Percentiles rank a stretch among this genome's conserved stretches.
phyloP scores from a whole-genome alignment of 2,329 filamentous ascomycete species.

The Arthrobotrys iridis region DNA sequence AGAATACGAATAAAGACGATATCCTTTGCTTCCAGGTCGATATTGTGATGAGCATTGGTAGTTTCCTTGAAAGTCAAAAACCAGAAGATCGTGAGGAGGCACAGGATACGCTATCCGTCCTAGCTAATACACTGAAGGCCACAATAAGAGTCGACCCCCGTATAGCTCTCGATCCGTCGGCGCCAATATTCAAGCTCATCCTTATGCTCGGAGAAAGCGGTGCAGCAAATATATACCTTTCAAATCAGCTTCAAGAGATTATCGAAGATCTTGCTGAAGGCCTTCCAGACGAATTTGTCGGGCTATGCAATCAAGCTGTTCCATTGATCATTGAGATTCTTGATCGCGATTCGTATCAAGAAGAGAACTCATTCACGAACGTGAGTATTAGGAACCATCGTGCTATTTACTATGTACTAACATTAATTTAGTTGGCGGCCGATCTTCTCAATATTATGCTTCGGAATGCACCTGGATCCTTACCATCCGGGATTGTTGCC shows the following conservation, averaged over 20 bases:
- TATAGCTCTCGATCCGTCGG: constrained; percentile 76
- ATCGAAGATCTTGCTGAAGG: constrained; percentile 85
- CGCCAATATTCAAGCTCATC: constrained; percentile 80
- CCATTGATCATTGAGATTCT: constrained; percentile 89
- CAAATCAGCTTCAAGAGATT: constrained; percentile 84
- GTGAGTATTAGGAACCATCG: constrained; percentile 62
- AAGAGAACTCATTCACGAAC: constrained; percentile 84
- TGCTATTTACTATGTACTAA: neutral
- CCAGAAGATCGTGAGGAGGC: constrained; percentile 78
- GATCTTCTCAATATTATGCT: constrained; percentile 84
- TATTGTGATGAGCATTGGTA: constrained; percentile 68
- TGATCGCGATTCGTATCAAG: constrained; percentile 84
- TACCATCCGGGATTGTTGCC: constrained; percentile 85
- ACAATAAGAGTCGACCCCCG: constrained; percentile 81
- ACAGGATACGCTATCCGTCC: constrained; percentile 88
- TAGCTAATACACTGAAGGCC: constrained; percentile 85
- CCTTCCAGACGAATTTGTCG: constrained; percentile 75
- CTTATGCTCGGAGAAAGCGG: constrained; percentile 90
- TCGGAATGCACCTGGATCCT: constrained; percentile 82
- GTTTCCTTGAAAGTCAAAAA: constrained; percentile 70
- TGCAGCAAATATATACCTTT: constrained; percentile 89
- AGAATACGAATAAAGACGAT: constrained; percentile 55
- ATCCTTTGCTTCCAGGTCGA: constrained; percentile 59
- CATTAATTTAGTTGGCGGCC: constrained; percentile 72
- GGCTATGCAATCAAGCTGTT: constrained; percentile 83